Base-by-base conservation (phyloP, 352 stramenopile genomes). In the Phytophthora pluvialis region DNA sequence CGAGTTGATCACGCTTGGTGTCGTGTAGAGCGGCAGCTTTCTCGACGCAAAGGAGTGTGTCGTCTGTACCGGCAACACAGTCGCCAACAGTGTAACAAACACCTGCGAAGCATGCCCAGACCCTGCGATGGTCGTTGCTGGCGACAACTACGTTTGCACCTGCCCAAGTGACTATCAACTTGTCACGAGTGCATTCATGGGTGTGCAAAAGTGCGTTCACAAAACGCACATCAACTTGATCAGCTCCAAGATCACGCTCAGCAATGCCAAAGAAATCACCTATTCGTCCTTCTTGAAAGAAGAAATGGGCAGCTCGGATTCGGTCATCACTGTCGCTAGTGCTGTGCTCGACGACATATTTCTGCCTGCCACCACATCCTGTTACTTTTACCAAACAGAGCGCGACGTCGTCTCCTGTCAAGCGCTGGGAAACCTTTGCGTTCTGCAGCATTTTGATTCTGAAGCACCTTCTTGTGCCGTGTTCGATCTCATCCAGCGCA, bases 391-490 rank as follows among this genome's bases (percentile, higher is more conserved):
- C 64, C 66, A 79, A 31, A 86, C 49, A 29, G 79, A 88, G 21
- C 70, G 72, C 40, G 79, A 93, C 40, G 83, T 82, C 16, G 57
- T 42, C 31, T 89, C 86, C 49, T 99, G 94, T 53, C 93, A 98
- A 65, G 73, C 78, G 5, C 80, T 98, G 5, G 89, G 86, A 10
- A 98, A 98, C 62, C 60, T 99, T 12, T 99, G 96, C 52, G 93
- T 97, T 7, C 63, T 99, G n/a, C 86, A 95, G 57, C 85, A 97
- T 62, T 97, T 98, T 58, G 70, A 86, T 25, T 61, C 81, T 18
- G 63, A 67, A 1, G 59, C 76, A 5, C 45, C 78, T 6, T 80
- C 91, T 0, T 98, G 95, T 51, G 72, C 72, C 18, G 59, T 98
- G 6, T 80, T 97, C 42, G 60, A 88, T 7, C 64, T 85, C 4